phyloP scores from a whole-genome alignment of 2,329 filamentous ascomycete species.

The Penicillium janthinellum region DNA sequence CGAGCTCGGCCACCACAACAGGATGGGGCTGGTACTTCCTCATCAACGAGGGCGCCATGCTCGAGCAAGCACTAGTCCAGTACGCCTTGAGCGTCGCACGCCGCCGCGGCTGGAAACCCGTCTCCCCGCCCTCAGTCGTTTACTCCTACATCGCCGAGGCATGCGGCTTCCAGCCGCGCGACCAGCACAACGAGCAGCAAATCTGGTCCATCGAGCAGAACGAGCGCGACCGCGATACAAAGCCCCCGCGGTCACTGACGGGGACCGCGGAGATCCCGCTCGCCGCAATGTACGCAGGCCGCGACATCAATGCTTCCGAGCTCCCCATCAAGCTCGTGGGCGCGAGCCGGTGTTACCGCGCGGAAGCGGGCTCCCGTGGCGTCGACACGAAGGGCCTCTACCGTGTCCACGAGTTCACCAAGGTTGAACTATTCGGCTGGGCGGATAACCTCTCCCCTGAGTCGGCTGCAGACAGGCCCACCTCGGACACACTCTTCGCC shows the following conservation, averaged over 20 bases:
- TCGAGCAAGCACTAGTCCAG: slow-evolving; percentile 92
- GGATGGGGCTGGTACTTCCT: slow-evolving; percentile 99
- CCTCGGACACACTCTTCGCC: slow-evolving; percentile 62
- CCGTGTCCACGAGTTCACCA: slow-evolving; percentile 97
- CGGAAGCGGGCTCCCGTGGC: slow-evolving; percentile 88
- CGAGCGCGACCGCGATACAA: slow-evolving; percentile 60
- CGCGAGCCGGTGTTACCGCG: slow-evolving; percentile 89
- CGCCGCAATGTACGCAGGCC: slow-evolving; percentile 82
- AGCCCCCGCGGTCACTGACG: slow-evolving; percentile 73
- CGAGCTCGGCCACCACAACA: slow-evolving; percentile 74
- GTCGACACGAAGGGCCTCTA: slow-evolving; percentile 93
- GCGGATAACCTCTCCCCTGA: slow-evolving; percentile 58
- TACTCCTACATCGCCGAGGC: slow-evolving; percentile 88
- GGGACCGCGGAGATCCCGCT: slow-evolving; percentile 95
- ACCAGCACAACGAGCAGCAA: slow-evolving; percentile 88
- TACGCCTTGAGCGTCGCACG: slow-evolving; percentile 77
- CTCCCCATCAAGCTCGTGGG: slow-evolving; percentile 81
- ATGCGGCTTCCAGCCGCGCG: slow-evolving; percentile 92
- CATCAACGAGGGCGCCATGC: slow-evolving; percentile 82
- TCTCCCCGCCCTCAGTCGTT: slow-evolving; percentile 84
- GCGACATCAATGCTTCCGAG: slow-evolving; percentile 63
- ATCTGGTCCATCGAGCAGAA: slow-evolving; percentile 77
- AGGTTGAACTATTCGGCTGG: slow-evolving; percentile 98
- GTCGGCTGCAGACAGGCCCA: slow-evolving; percentile 21
- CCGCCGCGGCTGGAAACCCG: slow-evolving; percentile 73